A percentile compares a stretch with the other conserved stretches of the same genome.
These are phyloP conservation scores for Psidium guajava DNA, from an alignment of 345 rosid species.

Conservation along the genomic window DNA sequence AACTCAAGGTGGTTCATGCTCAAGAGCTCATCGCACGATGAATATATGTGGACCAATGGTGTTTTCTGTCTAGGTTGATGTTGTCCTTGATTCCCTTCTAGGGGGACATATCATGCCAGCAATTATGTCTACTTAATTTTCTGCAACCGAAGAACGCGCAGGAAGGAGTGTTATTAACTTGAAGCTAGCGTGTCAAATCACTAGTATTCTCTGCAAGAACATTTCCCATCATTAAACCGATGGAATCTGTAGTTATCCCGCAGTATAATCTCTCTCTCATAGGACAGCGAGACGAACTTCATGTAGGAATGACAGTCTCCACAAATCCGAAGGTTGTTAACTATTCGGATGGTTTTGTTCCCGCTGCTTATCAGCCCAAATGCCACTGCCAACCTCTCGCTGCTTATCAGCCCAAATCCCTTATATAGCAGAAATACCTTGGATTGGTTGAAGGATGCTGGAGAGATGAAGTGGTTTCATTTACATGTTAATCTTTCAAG, in stretches of 20 bases:
- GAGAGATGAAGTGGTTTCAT: no score
- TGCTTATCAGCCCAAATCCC: no score
- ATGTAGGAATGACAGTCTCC: constrained; percentile 9
- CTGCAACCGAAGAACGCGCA: background rate
- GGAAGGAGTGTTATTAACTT: background rate
- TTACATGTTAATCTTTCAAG: no score
- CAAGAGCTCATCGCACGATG: background rate
- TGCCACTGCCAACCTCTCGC: constrained; percentile 17
- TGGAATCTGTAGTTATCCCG: constrained; percentile 12
- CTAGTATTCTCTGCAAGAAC: constrained; percentile 18
- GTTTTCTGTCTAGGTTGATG: background rate
- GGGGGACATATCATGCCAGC: background rate
- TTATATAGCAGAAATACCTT: no score
- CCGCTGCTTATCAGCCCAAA: constrained; percentile 10
- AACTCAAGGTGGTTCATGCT: background rate
- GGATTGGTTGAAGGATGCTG: no score
- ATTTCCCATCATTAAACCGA: constrained; percentile 5
- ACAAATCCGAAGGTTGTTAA: constrained; percentile 13
- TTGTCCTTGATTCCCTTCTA: background rate
- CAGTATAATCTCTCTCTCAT: constrained; percentile 6
- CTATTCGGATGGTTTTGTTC: constrained; percentile 2
- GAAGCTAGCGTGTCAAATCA: background rate
- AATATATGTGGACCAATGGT: background rate
- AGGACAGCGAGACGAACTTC: constrained; percentile 8
- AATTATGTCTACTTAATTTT: background rate